Evolutionary conservation across 1,284 basidiomycete species (phyloP).

Genomic region (Hymenochaete sp.): DNA sequence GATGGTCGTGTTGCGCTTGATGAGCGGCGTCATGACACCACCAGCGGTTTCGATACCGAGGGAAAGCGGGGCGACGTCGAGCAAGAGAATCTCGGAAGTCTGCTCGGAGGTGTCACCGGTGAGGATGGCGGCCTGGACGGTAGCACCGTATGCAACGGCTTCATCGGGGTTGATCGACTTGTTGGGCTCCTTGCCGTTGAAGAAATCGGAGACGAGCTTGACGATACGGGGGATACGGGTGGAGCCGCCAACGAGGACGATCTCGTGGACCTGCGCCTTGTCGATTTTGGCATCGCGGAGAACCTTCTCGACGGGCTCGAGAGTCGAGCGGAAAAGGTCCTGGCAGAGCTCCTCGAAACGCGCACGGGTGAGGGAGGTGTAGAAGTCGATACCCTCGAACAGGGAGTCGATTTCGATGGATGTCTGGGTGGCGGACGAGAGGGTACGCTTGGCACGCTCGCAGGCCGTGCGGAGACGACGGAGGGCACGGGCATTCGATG

Average conservation of each 20-base stretch:
- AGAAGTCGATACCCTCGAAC: constrained; percentile 97
- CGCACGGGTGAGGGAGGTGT: constrained; percentile 96
- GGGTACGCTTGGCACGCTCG: constrained; percentile 97
- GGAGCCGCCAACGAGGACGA: constrained; percentile 96
- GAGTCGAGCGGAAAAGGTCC: constrained; percentile 93
- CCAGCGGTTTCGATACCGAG: constrained; percentile 98
- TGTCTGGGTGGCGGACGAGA: constrained; percentile 94
- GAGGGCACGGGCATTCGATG: constrained; percentile 88
- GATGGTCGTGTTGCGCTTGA: constrained; percentile 98
- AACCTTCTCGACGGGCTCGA: constrained; percentile 98
- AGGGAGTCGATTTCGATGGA: constrained; percentile 98
- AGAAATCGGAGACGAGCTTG: constrained; percentile 98
- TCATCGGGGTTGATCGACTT: constrained; percentile 99
- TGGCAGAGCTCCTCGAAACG: constrained; percentile 98
- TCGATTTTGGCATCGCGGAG: constrained; percentile 98
- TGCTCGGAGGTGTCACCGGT: constrained; percentile 98
- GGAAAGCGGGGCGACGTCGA: constrained; percentile 95
- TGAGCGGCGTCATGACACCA: constrained; percentile 97
- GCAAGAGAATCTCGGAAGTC: constrained; percentile 92
- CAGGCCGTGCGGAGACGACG: constrained; percentile 97
- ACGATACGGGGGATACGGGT: constrained; percentile 98
- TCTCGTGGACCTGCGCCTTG: constrained; percentile 92
- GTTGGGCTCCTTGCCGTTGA: constrained; percentile 95
- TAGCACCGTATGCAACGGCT: constrained; percentile 98
- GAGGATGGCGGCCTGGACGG: constrained; percentile 97